Percentiles rank a stretch among this genome's conserved stretches.
phyloP scores from a whole-genome alignment of 2,329 filamentous ascomycete species.

The Pestalotiopsis fici region DNA sequence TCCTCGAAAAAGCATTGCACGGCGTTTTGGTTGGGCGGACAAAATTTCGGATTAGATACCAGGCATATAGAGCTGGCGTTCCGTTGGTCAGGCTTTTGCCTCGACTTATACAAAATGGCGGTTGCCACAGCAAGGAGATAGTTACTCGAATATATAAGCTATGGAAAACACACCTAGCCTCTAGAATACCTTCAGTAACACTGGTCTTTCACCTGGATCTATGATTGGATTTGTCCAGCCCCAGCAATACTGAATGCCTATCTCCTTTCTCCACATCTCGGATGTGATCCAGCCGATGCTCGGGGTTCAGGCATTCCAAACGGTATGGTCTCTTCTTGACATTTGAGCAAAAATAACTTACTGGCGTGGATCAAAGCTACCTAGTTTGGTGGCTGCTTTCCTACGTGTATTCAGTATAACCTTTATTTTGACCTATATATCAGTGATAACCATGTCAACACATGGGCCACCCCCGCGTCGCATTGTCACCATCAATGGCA shows the following conservation, averaged over 20 bases:
- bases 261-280: not conserved
- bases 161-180: not conserved
- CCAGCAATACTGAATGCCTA: not conserved
- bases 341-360: no score
- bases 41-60: constrained; percentile 1
- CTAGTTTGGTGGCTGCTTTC: no score
- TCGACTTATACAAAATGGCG: not conserved
- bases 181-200: not conserved
- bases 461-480: not conserved
- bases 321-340: no score
- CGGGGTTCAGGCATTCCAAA: not conserved
- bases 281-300: not conserved
- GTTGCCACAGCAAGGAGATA: not conserved
- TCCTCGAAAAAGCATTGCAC: constrained; percentile 5
- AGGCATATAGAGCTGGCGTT: constrained; percentile 3
- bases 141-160: not conserved
- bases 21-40: constrained; percentile 5
- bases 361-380: no score
- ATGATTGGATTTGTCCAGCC: not conserved
- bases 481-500: not conserved
- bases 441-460: not conserved
- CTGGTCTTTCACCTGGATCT: no score
- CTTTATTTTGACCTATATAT: not conserved
- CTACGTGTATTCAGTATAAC: no score
- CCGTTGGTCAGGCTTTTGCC: not conserved